A percentile compares a stretch with the other conserved stretches of the same genome.
These are phyloP conservation scores for Cytospora leucostoma DNA, from an alignment of 2,329 filamentous ascomycete species.

Conservation along the genomic window DNA sequence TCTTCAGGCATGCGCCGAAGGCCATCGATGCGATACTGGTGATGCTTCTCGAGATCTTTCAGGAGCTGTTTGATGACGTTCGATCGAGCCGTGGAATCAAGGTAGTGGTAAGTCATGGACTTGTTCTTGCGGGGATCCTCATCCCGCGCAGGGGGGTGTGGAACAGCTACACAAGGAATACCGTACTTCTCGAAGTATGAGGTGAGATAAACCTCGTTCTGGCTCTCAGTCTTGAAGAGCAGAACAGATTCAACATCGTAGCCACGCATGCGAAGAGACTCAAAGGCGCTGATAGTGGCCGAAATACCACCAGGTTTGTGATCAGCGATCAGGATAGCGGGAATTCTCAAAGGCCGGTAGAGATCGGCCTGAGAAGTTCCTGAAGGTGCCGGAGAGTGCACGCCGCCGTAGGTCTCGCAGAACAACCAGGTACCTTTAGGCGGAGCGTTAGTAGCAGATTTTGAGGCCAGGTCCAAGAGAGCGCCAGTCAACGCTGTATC, in stretches of 20 bases:
- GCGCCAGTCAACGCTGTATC: conserved; percentile 4
- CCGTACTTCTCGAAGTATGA: conserved; percentile 67
- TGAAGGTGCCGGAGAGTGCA: conserved; percentile 76
- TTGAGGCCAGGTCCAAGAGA: conserved; percentile 48
- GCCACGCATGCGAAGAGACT: conserved; percentile 75
- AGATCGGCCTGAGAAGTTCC: conserved; percentile 77
- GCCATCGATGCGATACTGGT: conserved; percentile 52
- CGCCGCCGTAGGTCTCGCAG: conserved; percentile 80
- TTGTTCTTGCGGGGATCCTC: conserved; percentile 47
- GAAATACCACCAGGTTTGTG: conserved; percentile 77
- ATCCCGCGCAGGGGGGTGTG: conserved; percentile 57
- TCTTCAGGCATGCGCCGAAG: conserved; percentile 62
- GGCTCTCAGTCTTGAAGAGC: conserved; percentile 68
- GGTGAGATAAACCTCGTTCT: conserved; percentile 67
- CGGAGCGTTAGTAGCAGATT: conserved; percentile 40
- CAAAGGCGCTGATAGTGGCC: conserved; percentile 76
- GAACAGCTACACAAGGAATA: conserved; percentile 59
- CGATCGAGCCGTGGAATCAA: background rate
- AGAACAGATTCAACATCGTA: conserved; percentile 74
- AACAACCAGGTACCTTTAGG: conserved; percentile 60
- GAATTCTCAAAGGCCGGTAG: conserved; percentile 72
- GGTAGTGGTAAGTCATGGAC: background rate
- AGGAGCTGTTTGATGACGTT: conserved; percentile 4
- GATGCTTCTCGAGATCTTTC: background rate
- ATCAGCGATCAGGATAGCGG: conserved; percentile 74